Conservation (phyloP, 2,329 filamentous ascomycete species). For the Penicillium aurantiogriseum region DNA sequence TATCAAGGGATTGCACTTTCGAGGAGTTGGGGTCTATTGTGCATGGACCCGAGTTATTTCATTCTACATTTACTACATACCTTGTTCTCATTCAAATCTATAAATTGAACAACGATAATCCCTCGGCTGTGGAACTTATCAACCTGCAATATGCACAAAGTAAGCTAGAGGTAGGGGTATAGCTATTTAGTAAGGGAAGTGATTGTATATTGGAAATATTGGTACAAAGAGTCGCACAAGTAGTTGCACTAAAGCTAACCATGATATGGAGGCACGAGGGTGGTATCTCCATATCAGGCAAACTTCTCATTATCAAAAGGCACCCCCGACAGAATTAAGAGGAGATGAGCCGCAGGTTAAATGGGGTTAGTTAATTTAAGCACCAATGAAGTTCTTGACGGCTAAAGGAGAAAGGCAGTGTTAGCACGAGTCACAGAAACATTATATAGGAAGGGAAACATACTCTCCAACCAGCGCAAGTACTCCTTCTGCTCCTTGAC, state of each 20-base stretch:
- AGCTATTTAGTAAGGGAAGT: neutral
- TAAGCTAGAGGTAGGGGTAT: neutral
- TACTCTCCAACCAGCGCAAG: constrained; percentile 76
- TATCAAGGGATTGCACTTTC: neutral
- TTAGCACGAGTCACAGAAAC: constrained; percentile 2
- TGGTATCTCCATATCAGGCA: neutral
- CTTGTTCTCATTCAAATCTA: neutral
- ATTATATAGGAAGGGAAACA: constrained; percentile 27
- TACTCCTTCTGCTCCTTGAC: constrained; percentile 99
- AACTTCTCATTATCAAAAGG: neutral
- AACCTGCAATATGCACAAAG: neutral
- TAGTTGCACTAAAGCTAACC: neutral
- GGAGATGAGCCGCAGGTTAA: constrained; percentile 34
- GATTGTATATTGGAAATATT: constrained; percentile 11
- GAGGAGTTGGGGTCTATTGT: neutral
- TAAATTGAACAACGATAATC: neutral
- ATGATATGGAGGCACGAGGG: constrained; percentile 37
- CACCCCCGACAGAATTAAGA: constrained; percentile 21
- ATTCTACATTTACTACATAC: neutral
- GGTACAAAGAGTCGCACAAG: constrained; percentile 8
- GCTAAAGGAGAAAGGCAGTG: constrained; percentile 45
- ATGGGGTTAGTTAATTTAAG: constrained; percentile 48
- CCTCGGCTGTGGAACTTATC: neutral
- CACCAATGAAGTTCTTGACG: constrained; percentile 81
- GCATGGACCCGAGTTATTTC: neutral